Evolutionary conservation across 352 stramenopile genomes (phyloP), one percentile per base, ranked within the genome.

Genomic region (Globisporangium alternatum): DNA sequence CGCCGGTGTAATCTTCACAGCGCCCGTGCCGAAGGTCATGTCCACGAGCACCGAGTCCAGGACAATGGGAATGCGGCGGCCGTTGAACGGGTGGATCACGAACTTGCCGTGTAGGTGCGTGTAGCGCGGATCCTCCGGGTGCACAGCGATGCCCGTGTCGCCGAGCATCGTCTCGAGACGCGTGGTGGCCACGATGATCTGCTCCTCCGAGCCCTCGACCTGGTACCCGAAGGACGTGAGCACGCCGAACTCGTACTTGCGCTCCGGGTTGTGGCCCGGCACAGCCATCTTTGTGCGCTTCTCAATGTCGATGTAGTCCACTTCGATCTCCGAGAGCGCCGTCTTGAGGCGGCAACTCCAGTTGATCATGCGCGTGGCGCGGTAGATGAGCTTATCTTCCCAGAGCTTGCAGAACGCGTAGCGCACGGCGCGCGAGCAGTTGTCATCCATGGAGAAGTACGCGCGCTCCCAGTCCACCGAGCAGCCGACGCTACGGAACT

Each of bases 151-250:
- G 43, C 95, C 97, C 6, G 90, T 94, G 84, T 99, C 98, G 39
- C 98, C 98, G 30, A 99, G 80, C 97, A 99, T 99, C 7, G 98
- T 99, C 85, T 99, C 98, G 5, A 99, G 81, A 91, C 98, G 97
- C 41, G 98, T 99, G 1, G 98, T 95, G 5, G 81, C 83, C 31
- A 94, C 83, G 53, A 93, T 89, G 21, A 94, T 67, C 67, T 91
- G 73, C 64, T 96, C 89, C 55, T 85, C 74, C 5, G 79, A 86
- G 43, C 76, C 93, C 74, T 99, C 96, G 19, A 99, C 89, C 1
- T 86, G 81, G 81, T 99, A 99, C 5, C 91, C 96, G 76, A 99
- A 99, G 22, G 88, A 97, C 44, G 97, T 99, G 37, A 99, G 75
- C 9, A 97, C 96, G 49, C 97, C 98, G 75, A 99, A 99, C 83